Evolutionary conservation across 1,139 yeast genomes (phyloP).

Genomic region (Meyerozyma sp.): DNA sequence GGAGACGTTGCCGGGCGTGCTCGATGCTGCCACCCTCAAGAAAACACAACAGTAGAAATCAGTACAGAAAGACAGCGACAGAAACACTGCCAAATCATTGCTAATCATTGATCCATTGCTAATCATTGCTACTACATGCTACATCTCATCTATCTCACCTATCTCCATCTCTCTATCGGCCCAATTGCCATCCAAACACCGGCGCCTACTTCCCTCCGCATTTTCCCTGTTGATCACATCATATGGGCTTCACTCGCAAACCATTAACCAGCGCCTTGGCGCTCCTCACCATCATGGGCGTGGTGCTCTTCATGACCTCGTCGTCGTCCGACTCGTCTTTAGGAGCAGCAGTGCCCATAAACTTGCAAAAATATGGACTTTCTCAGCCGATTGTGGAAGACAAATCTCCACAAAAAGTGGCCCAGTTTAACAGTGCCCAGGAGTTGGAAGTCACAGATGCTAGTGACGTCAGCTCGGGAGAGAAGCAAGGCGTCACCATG

Average conservation of each 20-base stretch:
- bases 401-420: neutral
- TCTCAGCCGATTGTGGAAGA: neutral
- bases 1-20: slow-evolving; percentile 64
- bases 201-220: neutral
- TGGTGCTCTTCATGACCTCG: slow-evolving; percentile 23
- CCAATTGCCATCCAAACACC: neutral
- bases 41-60: slow-evolving; percentile 15
- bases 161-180: neutral
- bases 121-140: neutral
- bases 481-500: neutral
- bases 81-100: no score
- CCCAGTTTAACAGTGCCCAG: neutral
- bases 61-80: no score
- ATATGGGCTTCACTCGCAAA: slow-evolving; percentile 10
- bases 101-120: neutral
- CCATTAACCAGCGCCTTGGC: slow-evolving; percentile 22
- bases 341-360: slow-evolving; percentile 22
- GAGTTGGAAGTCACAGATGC: neutral
- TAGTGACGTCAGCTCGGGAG: neutral
- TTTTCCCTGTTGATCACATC: neutral
- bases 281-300: slow-evolving; percentile 17
- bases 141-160: neutral
- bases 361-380: slow-evolving; percentile 2
- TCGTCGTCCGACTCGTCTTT: slow-evolving; percentile 15
- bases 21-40: slow-evolving; percentile 51